Evolutionary conservation across 2,329 filamentous ascomycete genomes (phyloP).

Genomic region (Pestalotiopsis sp.): DNA sequence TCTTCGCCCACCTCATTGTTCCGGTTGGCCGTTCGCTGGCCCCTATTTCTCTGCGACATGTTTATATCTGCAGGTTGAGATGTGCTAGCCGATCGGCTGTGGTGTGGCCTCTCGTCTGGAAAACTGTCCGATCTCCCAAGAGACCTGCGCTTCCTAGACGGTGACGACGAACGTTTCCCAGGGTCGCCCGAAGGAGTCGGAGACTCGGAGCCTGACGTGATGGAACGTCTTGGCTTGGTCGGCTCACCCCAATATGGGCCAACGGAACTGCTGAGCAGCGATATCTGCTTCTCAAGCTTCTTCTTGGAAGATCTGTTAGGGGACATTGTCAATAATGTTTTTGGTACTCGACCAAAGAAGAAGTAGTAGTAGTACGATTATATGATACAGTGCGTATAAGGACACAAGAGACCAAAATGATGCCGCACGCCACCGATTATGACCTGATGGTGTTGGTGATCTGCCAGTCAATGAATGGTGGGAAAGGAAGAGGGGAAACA

Average conservation of each 20-base stretch:
- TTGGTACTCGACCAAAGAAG: not conserved
- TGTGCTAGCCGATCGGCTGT: not conserved
- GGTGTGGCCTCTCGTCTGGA: not conserved
- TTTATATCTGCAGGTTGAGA: conserved; percentile 18
- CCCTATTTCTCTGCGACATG: conserved; percentile 32
- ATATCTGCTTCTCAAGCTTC: not conserved
- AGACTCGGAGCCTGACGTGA: not conserved
- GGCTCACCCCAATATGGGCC: not conserved
- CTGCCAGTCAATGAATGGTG: conserved; percentile 2
- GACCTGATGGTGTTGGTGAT: not conserved
- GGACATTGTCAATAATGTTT: not conserved
- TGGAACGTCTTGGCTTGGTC: not conserved
- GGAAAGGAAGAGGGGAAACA: conserved; percentile 1
- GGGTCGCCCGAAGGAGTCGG: not conserved
- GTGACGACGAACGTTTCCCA: not conserved
- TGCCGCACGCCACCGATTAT: not conserved
- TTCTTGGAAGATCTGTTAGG: not conserved
- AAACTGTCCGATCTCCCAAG: not conserved
- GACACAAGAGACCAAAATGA: not conserved
- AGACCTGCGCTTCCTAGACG: not conserved
- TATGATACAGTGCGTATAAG: not conserved
- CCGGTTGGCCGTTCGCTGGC: conserved; percentile 34
- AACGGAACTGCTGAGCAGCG: not conserved
- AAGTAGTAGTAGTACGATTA: not conserved
- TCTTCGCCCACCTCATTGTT: conserved; percentile 45